Base-by-base conservation (phyloP, 257 asterid species). In the Penstemon davidsonii region DNA sequence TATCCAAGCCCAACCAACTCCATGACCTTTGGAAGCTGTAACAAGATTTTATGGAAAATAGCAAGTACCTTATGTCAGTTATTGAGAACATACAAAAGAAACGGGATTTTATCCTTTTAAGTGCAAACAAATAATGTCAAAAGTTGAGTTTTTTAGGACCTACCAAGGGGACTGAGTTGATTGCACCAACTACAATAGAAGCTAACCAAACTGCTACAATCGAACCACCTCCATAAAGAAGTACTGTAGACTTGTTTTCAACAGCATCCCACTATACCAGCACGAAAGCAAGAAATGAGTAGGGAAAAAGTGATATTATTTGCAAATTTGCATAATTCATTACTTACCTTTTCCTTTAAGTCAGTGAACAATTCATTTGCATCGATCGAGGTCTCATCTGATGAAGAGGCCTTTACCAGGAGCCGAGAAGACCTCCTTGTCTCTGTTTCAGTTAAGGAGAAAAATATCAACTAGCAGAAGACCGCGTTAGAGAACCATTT, bases 1-100 rank as follows among this genome's bases (percentile, higher is more conserved):
- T 94, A 94, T 74, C 99, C 97, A 19, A 94, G 97, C 47, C 97
- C 96, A 42, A 94, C 93, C 81, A 91, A 75, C 87, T 94, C 99
- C 96, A 94, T 70, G 73, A 94, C 77, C 87, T 94, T 94, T 9
- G 99, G 97, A 44, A 94, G 96, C 99, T 94, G 90, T 57, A 41
- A 56, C 3, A 56, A 72, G 41, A 56, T 53, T 54, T 55, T 4
- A 62, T 25, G 42, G 50, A 42, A 65, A 41, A 58, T 9, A 36
- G 33, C 33, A 25, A 25, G 8, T 45, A 15, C 46, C 47, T 37
- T 10, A 13, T 15, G 40, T 70, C 44, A 43, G 46, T 40, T 51
- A 53, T 59, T 52, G 18, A 62, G 8, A 63, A n/a, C 60, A 19
- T 7, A 49, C 40, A 18, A 55, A 25, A 7, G 33, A 49, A 13